Evolutionary conservation across 1,284 basidiomycete genomes (phyloP), one percentile per base, ranked within the genome.

Genomic region (Pseudozyma hubeiensis): DNA sequence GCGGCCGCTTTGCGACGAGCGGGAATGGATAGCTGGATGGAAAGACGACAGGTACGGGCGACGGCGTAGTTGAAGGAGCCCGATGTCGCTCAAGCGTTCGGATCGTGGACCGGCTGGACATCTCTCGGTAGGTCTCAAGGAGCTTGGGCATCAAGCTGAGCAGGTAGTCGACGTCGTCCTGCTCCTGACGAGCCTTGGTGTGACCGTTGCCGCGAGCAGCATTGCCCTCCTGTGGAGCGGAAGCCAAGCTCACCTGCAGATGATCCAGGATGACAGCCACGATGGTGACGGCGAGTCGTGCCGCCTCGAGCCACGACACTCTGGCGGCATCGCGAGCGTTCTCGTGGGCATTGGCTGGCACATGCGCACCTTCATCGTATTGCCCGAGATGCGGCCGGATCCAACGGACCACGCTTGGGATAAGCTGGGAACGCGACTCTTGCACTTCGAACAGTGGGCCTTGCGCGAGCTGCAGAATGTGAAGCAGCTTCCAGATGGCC

Each of bases 21-120:
- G 93, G 91, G 85, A 97, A 95, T 0, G 95, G 96, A 82, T 97
- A 94, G 1, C 93, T 91, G 64, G 93, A 91, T 0, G 95, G 96
- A 85, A 97, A 97, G 2, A 93, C 91, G 57, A 93, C 90, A 0
- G 94, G 94, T 4, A 90, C 85, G 4, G 87, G 81, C 31, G 90
- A 86, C 49, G 90, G 89, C 29, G 88, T 86, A 0, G 91, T 89
- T 0, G 89, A 81, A 0, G 80, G 80, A n/a, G 79, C 53, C 46
- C 89, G 88, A 45, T 89, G 89, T 37, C 89, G 89, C 78, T 92
- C 90, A 45, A 97, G 88, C 0, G 90, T 89, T 56, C 88, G 88
- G 46, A 88, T 87, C 13, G 91, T 92, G 0, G 87, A 88, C 0
- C 89, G 87, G 70, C 87, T 90, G 76, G 91, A 89, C 43, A 94